phyloP scores from a whole-genome alignment of 2,329 filamentous ascomycete genomes.

The Aspergillus pseudoterreus region DNA sequence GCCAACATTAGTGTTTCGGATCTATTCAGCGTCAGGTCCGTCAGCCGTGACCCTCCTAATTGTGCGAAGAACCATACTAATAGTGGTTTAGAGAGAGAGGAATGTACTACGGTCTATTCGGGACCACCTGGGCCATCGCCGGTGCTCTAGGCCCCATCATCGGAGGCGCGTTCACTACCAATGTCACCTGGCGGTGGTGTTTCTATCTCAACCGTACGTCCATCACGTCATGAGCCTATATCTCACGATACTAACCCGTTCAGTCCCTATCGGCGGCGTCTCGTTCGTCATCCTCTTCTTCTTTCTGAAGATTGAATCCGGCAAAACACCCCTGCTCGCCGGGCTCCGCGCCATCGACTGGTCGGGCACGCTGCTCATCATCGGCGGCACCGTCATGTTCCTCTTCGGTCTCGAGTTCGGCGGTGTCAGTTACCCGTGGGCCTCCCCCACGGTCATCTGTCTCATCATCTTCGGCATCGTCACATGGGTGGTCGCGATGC shows the following conservation, averaged over 20 bases:
- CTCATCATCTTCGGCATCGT: constrained; percentile 70
- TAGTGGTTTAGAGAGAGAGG: constrained; percentile 45
- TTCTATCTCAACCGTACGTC: constrained; percentile 55
- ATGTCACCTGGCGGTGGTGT: constrained; percentile 59
- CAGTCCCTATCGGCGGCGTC: constrained; percentile 57
- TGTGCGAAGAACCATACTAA: constrained; percentile 5
- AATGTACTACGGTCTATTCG: constrained; percentile 61
- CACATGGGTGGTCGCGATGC: constrained; percentile 61
- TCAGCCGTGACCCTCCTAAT: neutral
- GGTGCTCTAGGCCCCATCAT: constrained; percentile 58
- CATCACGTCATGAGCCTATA: neutral
- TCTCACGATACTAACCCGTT: constrained; percentile 6
- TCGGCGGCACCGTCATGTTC: constrained; percentile 79
- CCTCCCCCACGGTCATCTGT: constrained; percentile 69
- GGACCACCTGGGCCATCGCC: constrained; percentile 60
- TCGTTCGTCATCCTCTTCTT: constrained; percentile 58
- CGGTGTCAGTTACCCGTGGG: constrained; percentile 71
- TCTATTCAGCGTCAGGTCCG: constrained; percentile 57
- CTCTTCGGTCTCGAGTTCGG: constrained; percentile 83
- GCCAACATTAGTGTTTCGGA: constrained; percentile 63
- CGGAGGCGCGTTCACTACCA: constrained; percentile 59
- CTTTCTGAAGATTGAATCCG: constrained; percentile 60
- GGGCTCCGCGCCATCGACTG: constrained; percentile 62
- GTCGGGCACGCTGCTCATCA: constrained; percentile 60
- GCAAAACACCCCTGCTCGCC: constrained; percentile 54